A percentile compares a stretch with the other conserved stretches of the same genome.
phyloP scores from a whole-genome alignment of 352 stramenopile species.

The Phytophthora colocasiae region DNA sequence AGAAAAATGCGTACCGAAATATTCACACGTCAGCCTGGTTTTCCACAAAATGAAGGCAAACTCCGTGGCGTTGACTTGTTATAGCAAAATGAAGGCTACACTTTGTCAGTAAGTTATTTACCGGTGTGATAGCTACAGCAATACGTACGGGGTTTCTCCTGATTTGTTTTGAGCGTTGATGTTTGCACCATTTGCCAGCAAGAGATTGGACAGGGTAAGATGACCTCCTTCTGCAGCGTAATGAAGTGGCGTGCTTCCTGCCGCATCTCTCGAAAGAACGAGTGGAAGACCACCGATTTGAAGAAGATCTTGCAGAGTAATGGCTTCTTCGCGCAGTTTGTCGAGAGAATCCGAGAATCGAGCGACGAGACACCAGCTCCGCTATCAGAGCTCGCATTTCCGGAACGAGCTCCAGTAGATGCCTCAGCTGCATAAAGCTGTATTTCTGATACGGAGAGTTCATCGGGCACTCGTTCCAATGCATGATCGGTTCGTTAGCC shows the following conservation, averaged over 20 bases:
- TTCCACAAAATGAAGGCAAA: constrained; percentile 69
- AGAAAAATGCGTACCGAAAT: constrained; percentile 64
- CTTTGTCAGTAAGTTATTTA: too few species aligned
- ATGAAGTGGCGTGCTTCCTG: constrained; percentile 78
- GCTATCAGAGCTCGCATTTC: constrained; percentile 62
- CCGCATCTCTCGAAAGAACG: constrained; percentile 63
- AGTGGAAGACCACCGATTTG: constrained; percentile 78
- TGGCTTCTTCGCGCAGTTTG: constrained; percentile 58
- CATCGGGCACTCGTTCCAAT: constrained; percentile 68
- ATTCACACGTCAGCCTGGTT: constrained; percentile 72
- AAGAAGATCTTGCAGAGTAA: constrained; percentile 70
- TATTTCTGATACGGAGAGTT: constrained; percentile 73
- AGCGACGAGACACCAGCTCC: constrained; percentile 56
- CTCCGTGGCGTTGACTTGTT: constrained; percentile 72
- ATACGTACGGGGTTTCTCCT: constrained; percentile 75
- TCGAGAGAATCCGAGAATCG: constrained; percentile 76
- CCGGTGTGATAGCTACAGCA: not conserved
- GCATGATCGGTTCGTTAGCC: constrained; percentile 56
- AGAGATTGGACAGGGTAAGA: constrained; percentile 63
- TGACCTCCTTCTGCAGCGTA: constrained; percentile 82
- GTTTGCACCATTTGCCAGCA: constrained; percentile 73
- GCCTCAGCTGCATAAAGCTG: constrained; percentile 58
- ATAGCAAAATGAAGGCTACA: constrained; percentile 82
- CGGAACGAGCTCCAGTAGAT: constrained; percentile 54
- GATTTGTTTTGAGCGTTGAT: constrained; percentile 84